Base-by-base conservation (phyloP, 352 stramenopile genomes). In the Pythium catenulatum region DNA sequence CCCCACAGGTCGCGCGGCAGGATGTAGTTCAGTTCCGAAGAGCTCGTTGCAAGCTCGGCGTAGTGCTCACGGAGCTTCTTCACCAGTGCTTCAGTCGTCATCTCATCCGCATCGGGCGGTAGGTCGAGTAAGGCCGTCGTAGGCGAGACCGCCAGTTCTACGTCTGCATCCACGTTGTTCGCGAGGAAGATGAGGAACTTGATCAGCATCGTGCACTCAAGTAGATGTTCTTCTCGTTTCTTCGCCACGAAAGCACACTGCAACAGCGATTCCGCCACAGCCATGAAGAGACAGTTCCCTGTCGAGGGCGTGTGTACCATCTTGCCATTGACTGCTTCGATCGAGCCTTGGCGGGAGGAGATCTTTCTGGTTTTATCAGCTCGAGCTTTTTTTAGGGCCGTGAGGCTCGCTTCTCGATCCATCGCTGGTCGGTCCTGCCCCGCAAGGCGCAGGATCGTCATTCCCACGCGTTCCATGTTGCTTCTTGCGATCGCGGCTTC, bases 251-350 rank as follows among this genome's bases (percentile, higher is more conserved):
- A 66, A 14, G 72, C 27, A 25, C 2, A 8, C 23, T 68, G 37
- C 4, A 68, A 21, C 27, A 70, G 17, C 32, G 34, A 23, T 70
- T 68, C 72, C 13, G 52, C 72, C 4, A 70, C 4, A 5, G 50
- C 72, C 3, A 32, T 36, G 52, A 41, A 80, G 3, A n/a, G 72
- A 56, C 72, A 80, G 56, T 80, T 80, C 4, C 72, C 72, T 15
- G 27, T 80, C 11, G 34, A 1, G 15, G 72, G 72, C 25, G 72
- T 80, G n/a, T 34, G 4, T 1, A 45, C 36, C 3, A 61, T 15
- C 6, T 3, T 43, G 8, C 46, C 45, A 4, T 48, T 17, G 54
- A 80, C 30, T 7, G 72, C 72, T 58, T 69, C 72, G 23, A 80
- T 54, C 5, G 34, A 27, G 2, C 52, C 45, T 11, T 4, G n/a